Evolutionary conservation across 371 early-diverging fungal genomes (phyloP), one percentile per base, ranked within the genome.

Genomic region (Lichtheimia ornata): DNA sequence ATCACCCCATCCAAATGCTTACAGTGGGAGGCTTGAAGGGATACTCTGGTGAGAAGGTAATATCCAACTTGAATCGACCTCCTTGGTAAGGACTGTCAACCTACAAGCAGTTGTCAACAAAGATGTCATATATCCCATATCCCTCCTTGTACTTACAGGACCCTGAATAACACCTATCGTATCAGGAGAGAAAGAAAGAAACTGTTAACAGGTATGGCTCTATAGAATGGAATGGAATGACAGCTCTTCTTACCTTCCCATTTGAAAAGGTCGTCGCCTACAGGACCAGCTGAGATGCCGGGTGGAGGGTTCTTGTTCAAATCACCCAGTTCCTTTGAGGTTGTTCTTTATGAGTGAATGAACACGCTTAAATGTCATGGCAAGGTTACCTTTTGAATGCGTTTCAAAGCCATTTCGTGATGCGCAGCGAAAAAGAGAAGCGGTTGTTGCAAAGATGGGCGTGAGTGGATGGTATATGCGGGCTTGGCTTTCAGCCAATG

Each of bases 1-100:
- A 20, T 51, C 15, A 52, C 17, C 17, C n/a, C 4, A 22, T 47
- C 22, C n/a, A 47, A 27, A 27, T 3, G 57, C 62, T 30, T 77
- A 89, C 90, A 67, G 83, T 87, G 30, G 97, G 97, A 20, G 96
- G 95, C 67, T 94, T 94, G 77, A 95, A 97, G 18, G 97, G 97
- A 72, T 93, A 96, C 60, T 95, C 95, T 0, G 87, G 74, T 51
- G 89, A 83, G 62, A 96, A 94, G 13, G 75, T 74, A 50, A 97
- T 88, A 51, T 92, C 87, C 20, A 97, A 63, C 54, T 87, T 84
- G 75, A 96, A 97, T 13, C 77, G 71, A 12, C 95, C 97, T 22
- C 91, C 92, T 69, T 87, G 84, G 72, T 95, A 97, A n/a, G 91
- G 85, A 40, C 87, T 87, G 24, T 74, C 77, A 25, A 64, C 63